Evolutionary conservation across 768 basidiomycete species (phyloP).

Genomic region (Russula ochroleuca): DNA sequence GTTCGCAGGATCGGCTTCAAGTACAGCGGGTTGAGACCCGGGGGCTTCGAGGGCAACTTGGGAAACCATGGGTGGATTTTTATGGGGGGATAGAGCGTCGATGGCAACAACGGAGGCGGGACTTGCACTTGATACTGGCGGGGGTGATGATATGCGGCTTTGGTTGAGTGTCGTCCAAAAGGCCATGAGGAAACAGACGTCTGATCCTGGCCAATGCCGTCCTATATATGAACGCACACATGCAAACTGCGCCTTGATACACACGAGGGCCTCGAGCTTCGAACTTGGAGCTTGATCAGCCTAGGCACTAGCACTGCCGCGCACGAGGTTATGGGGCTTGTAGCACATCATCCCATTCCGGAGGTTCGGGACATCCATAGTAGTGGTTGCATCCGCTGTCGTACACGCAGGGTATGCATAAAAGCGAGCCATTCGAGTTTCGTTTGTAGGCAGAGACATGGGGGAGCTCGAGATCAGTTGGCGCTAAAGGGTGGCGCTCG

Average conservation of each 20-base stretch:
- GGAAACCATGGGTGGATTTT: neutral
- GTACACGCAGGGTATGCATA: neutral
- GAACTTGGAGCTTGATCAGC: neutral
- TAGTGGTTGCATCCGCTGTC: neutral
- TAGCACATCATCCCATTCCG: neutral
- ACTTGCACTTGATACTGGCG: neutral
- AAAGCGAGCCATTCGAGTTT: neutral
- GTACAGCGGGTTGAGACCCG: neutral
- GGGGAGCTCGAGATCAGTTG: too few species aligned
- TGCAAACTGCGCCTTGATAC: neutral
- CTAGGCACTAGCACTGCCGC: neutral
- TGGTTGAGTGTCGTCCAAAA: neutral
- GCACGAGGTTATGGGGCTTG: neutral
- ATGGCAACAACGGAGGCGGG: constrained; percentile 2
- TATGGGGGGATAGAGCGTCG: constrained; percentile 3
- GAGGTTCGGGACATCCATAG: neutral
- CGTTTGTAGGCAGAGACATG: neutral
- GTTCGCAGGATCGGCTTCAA: neutral
- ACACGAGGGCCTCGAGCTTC: constrained; percentile 1
- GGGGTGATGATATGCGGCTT: neutral
- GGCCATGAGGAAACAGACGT: constrained; percentile 5
- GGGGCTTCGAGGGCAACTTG: neutral
- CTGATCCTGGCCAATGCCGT: neutral
- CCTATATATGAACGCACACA: constrained; percentile 8
- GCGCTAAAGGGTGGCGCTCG: constrained; percentile 6